A percentile compares a stretch with the other conserved stretches of the same genome.
phyloP scores from a whole-genome alignment of 345 rosid genomes.

The Raphanus raphanistrum region DNA sequence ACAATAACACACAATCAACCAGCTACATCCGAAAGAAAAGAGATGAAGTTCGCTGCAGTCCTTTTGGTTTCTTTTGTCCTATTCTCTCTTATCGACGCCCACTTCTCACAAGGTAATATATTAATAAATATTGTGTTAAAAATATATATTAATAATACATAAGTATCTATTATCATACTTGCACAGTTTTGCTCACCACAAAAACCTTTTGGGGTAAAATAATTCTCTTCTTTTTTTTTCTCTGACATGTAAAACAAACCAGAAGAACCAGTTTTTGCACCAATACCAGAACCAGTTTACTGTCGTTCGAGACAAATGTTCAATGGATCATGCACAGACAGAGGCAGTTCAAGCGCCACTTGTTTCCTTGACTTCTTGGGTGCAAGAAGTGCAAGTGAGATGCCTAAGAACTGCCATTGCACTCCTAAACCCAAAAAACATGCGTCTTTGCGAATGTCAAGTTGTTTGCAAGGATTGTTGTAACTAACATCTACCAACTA shows the following conservation, averaged over 20 bases:
- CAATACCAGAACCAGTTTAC: background rate
- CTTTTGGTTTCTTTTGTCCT: background rate
- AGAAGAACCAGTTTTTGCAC: background rate
- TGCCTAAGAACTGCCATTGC: constrained; percentile 30
- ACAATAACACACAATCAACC: background rate
- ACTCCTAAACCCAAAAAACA: constrained; percentile 18
- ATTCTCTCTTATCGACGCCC: background rate
- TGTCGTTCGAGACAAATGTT: constrained; percentile 22
- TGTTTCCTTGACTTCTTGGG: constrained; percentile 29
- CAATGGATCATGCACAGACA: constrained; percentile 32
- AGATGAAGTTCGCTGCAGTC: background rate
- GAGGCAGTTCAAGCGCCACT: constrained; percentile 12
- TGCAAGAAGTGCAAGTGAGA: constrained; percentile 20
- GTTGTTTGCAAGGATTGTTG: constrained; percentile 19
- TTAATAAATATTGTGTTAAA: too few species aligned
- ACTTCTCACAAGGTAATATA: background rate
- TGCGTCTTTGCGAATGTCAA: constrained; percentile 24
- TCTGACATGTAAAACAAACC: constrained; percentile 10
- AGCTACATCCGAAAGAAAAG: background rate
- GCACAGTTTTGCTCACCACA: background rate
- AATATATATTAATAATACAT: background rate
- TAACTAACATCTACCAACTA: constrained; percentile 2
- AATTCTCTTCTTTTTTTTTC: background rate
- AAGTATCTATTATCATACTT: background rate
- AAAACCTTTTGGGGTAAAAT: background rate